These are phyloP conservation scores for Crithidia fasciculata DNA, from an alignment of 208 protist species.

Conservation along the genomic window DNA sequence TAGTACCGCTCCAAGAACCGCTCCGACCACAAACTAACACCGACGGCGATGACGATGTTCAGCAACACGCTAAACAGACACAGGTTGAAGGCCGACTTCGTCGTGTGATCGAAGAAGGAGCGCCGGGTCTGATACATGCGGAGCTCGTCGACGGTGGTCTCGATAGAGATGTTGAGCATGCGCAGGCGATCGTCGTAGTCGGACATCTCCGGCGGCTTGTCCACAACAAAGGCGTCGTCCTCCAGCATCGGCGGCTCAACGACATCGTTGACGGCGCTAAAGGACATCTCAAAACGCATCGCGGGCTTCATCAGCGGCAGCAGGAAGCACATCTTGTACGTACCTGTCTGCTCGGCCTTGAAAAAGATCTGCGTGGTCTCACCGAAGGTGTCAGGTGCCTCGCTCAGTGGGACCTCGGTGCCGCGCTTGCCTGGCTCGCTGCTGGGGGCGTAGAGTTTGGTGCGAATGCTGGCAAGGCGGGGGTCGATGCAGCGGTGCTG, in stretches of 20 bases:
- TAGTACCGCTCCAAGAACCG: slow-evolving; percentile 65
- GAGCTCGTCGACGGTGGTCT: slow-evolving; percentile 67
- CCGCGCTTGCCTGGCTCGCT: slow-evolving; percentile 34
- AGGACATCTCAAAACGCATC: slow-evolving; percentile 68
- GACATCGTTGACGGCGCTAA: slow-evolving; percentile 65
- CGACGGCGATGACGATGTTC: slow-evolving; percentile 61
- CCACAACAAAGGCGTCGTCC: slow-evolving; percentile 62
- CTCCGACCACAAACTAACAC: slow-evolving; percentile 48
- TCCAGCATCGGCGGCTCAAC: slow-evolving; percentile 52
- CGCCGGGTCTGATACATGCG: slow-evolving; percentile 64
- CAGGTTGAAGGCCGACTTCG: slow-evolving; percentile 49
- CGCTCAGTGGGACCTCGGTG: slow-evolving; percentile 26
- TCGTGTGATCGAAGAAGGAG: slow-evolving; percentile 56
- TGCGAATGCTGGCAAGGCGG: slow-evolving; percentile 54
- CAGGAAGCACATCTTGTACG: slow-evolving; percentile 71
- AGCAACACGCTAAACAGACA: slow-evolving; percentile 52
- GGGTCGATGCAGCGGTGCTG: slow-evolving; percentile 66
- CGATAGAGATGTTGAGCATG: slow-evolving; percentile 67
- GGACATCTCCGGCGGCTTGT: slow-evolving; percentile 63
- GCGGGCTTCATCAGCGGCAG: slow-evolving; percentile 59
- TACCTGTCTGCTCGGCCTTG: slow-evolving; percentile 60
- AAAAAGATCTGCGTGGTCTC: slow-evolving; percentile 61
- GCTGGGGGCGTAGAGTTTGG: slow-evolving; percentile 55
- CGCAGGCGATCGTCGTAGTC: slow-evolving; percentile 65
- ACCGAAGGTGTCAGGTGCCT: slow-evolving; percentile 52